Percentiles rank a stretch among this genome's conserved stretches.
These are phyloP conservation scores for Ophiostoma montium DNA, from an alignment of 2,329 filamentous ascomycete genomes.

Conservation along the genomic window DNA sequence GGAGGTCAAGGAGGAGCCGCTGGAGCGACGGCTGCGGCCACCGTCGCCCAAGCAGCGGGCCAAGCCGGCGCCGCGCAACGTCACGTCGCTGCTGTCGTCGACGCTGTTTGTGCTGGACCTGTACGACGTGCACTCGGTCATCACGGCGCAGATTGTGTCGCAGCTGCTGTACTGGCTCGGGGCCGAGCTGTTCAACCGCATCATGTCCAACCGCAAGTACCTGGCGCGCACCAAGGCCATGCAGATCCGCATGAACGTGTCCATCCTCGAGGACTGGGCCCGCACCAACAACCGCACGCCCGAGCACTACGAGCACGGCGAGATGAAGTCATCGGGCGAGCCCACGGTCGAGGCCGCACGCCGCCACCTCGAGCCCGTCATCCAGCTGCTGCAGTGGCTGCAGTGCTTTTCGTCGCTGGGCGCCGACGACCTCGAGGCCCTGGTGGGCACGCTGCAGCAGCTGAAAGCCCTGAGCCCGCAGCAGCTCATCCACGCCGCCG, in stretches of 20 bases:
- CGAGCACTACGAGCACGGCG: conserved; percentile 89
- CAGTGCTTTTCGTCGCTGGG: conserved; percentile 93
- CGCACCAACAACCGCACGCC: conserved; percentile 83
- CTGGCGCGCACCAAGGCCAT: conserved; percentile 94
- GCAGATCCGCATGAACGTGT: conserved; percentile 99
- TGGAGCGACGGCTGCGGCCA: conserved; percentile 80
- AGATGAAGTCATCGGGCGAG: conserved; percentile 72
- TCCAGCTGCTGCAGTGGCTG: conserved; percentile 91
- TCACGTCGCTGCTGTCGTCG: conserved; percentile 87
- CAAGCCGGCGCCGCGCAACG: conserved; percentile 84
- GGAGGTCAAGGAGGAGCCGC: conserved; percentile 77
- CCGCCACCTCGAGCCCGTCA: conserved; percentile 74
- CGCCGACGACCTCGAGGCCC: conserved; percentile 69
- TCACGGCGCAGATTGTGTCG: conserved; percentile 78
- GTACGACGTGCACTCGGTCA: conserved; percentile 98
- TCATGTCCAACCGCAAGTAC: conserved; percentile 93
- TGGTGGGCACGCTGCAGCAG: conserved; percentile 81
- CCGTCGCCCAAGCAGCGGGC: conserved; percentile 87
- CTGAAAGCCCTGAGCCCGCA: conserved; percentile 71
- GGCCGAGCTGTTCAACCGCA: conserved; percentile 90
- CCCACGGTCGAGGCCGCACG: conserved; percentile 73
- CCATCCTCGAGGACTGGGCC: conserved; percentile 90
- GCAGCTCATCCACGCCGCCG: conserved; percentile 81
- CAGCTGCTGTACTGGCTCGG: conserved; percentile 95
- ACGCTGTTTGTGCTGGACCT: conserved; percentile 93